phyloP scores from a whole-genome alignment of 805 yeast species.

The Dipodascus geniculatus region DNA sequence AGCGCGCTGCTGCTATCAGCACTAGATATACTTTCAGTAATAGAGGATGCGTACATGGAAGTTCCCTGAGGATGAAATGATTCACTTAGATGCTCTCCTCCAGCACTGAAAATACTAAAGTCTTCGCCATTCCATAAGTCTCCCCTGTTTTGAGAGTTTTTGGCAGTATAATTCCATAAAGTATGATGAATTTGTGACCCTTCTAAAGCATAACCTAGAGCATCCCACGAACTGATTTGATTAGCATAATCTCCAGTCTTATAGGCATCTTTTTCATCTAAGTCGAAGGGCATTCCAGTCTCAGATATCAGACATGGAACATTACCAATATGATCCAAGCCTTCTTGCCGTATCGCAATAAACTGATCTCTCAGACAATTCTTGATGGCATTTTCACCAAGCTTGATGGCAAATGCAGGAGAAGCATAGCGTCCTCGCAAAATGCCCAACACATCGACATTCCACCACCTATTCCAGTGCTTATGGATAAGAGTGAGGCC shows the following conservation, averaged over 20 bases:
- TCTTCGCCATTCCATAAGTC: slow-evolving; percentile 90
- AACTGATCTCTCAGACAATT: slow-evolving; percentile 60
- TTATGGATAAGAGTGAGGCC: slow-evolving; percentile 90
- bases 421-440: slow-evolving; percentile 64
- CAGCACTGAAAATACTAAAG: slow-evolving; percentile 70
- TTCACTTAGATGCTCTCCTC: slow-evolving; percentile 29
- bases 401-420: slow-evolving; percentile 56
- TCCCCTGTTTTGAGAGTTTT: slow-evolving; percentile 70
- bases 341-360: slow-evolving; percentile 49
- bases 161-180: slow-evolving; percentile 70
- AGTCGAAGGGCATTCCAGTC: slow-evolving; percentile 90
- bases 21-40: background rate
- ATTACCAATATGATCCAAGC: slow-evolving; percentile 43
- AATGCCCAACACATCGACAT: slow-evolving; percentile 83
- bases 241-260: slow-evolving; percentile 46
- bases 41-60: background rate
- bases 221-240: slow-evolving; percentile 75
- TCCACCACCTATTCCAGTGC: slow-evolving; percentile 72
- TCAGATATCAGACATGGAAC: slow-evolving; percentile 75
- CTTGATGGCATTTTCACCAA: slow-evolving; percentile 70
- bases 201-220: slow-evolving; percentile 65
- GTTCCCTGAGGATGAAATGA: slow-evolving; percentile 5
- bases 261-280: slow-evolving; percentile 70
- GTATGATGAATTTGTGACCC: slow-evolving; percentile 60
- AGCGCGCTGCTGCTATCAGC: background rate